Percentiles rank a stretch among this genome's conserved stretches.
Conservation (phyloP, 306 rosid species). For the Trifolium dubium region DNA sequence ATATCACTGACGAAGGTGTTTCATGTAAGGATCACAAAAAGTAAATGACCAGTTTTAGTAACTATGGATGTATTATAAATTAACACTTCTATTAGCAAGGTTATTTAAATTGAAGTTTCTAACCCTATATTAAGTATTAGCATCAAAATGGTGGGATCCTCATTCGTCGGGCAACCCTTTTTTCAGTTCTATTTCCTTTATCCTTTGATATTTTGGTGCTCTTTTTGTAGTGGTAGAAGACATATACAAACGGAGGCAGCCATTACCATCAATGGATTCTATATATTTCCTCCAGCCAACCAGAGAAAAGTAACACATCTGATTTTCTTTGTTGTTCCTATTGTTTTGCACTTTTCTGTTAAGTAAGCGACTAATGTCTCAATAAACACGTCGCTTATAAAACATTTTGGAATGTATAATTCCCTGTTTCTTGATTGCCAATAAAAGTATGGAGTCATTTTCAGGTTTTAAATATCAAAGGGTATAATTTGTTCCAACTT, state of each 20-base stretch:
- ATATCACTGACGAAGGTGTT: slow-evolving; percentile 94
- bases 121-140: background rate
- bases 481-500: background rate
- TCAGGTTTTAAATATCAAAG: slow-evolving; percentile 28
- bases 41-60: slow-evolving; percentile 7
- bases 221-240: slow-evolving; percentile 90
- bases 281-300: slow-evolving; percentile 95
- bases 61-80: background rate
- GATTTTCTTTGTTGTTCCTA: slow-evolving; percentile 27
- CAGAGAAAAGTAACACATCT: slow-evolving; percentile 74
- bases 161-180: background rate
- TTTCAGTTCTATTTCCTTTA: slow-evolving; percentile 25
- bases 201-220: slow-evolving; percentile 36
- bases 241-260: slow-evolving; percentile 93
- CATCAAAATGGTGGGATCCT: background rate
- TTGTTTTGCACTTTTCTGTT: slow-evolving; percentile 4
- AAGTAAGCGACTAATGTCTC: slow-evolving; percentile 19
- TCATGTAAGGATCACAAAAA: slow-evolving; percentile 71
- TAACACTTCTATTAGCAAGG: slow-evolving; percentile 15
- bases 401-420: slow-evolving; percentile 10
- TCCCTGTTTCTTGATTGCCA: slow-evolving; percentile 10
- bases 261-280: slow-evolving; percentile 93
- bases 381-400: background rate
- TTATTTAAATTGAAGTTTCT: background rate
- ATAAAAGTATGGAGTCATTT: background rate